Evolutionary conservation across 2,329 filamentous ascomycete species (phyloP), one percentile per base, ranked within the genome.

Genomic region (Aspergillus neoniger): DNA sequence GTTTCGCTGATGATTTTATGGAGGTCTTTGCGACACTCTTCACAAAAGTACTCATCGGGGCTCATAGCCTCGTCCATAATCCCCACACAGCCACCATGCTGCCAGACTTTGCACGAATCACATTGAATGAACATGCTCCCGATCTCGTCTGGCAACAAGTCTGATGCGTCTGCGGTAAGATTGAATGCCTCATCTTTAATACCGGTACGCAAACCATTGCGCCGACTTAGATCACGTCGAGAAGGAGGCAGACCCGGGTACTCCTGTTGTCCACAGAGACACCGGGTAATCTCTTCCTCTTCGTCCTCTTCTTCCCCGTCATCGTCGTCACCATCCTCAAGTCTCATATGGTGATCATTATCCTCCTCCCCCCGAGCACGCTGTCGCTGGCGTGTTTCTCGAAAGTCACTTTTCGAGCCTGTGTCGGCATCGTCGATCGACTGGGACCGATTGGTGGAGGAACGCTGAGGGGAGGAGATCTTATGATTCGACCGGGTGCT

Each of bases 41-140:
- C 95, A 79, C 95, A 99, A 74, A 95, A 99, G 80, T 99, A 99
- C 77, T 98, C 93, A 57, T 98, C 94, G 9, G 95, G 95, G 66
- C 91, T 94, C 75, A 90, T 89, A 68, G 91, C 89, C 77, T 96
- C 94, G 68, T 95, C 95, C 81, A 96, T 92, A 72, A 99, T 96
- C 62, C 95, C 94, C 61, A 99, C 94, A 73, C 95, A 99, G 62
- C 93, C 94, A 70, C 95, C 95, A 75, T 99, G 95, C 76, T 99
- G 95, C 95, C 94, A 99, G 65, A 98, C 95, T 75, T 96, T 96
- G 82, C 95, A 99, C 65, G 91, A 84, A 79, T 98, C 95, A 84
- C 95, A 99, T 81, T 98, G 94, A 67, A 99, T 93, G 78, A 97
- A 99, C 78, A 98, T 90, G 55, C 93, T 94, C 48, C 94, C 95